Evolutionary conservation across 1,139 yeast species (phyloP).

Genomic region (Suhomyces guaymorum): DNA sequence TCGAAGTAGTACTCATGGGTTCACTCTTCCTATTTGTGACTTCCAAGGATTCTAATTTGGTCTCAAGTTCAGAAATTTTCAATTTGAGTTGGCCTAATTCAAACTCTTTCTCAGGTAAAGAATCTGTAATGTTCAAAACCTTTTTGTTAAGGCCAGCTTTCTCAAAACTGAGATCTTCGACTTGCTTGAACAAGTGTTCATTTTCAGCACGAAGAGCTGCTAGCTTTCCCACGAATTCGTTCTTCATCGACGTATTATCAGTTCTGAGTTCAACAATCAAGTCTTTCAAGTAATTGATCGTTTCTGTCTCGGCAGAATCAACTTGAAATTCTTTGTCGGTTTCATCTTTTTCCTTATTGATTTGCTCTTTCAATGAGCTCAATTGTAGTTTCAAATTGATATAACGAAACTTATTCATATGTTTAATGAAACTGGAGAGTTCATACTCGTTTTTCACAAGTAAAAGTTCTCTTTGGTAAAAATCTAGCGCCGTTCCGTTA

Average conservation of each 20-base stretch:
- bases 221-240: slow-evolving; percentile 9
- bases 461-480: slow-evolving; percentile 59
- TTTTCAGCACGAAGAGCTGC: slow-evolving; percentile 22
- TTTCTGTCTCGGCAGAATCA: background rate
- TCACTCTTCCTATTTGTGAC: too few relatives aligned
- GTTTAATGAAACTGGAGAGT: slow-evolving; percentile 57
- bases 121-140: slow-evolving; percentile 1
- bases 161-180: slow-evolving; percentile 1
- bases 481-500: slow-evolving; percentile 35
- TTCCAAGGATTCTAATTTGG: background rate
- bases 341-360: background rate
- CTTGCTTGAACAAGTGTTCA: background rate
- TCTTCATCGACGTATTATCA: background rate
- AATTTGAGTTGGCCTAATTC: slow-evolving; percentile 25
- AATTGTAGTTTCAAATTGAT: slow-evolving; percentile 35
- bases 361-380: slow-evolving; percentile 21
- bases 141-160: background rate
- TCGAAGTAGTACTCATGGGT: too few relatives aligned
- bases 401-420: slow-evolving; percentile 50
- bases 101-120: slow-evolving; percentile 26
- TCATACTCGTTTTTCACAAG: slow-evolving; percentile 63
- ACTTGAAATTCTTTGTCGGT: background rate
- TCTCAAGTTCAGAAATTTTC: slow-evolving; percentile 17
- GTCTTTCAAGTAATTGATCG: background rate
- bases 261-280: background rate